Base-by-base conservation (phyloP, 2,329 filamentous ascomycete species). In the Sarocladium kiliense region DNA sequence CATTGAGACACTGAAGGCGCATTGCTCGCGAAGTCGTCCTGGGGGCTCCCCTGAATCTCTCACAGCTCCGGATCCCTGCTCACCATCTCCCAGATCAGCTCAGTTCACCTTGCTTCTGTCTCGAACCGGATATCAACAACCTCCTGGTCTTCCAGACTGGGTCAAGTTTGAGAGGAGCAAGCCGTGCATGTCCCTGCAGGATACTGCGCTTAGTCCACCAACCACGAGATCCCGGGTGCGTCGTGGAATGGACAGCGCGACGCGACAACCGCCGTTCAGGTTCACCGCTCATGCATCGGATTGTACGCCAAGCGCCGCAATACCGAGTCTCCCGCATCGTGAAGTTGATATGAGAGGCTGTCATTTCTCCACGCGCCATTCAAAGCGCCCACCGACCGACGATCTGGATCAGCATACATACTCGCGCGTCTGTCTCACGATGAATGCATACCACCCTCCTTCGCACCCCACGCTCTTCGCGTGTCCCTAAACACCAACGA, bases 321-420 rank as follows among this genome's bases (percentile, higher is more conserved):
- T 7, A 21, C 16, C 26, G 27, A 5, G 27, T 11, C n/a, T 19
- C 27, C 47, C 19, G 47, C 27, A 36, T 19, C 47, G 11, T 34
- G 16, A 51, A 51, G 27, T 51, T n/a, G 27, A 51, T 23, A 36
- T 36, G 47, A 51, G 27, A 51, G 47, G 47, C 47, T 51, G 27
- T 21, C 47, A 51, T 51, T 19, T 25, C 11, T 36, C 47, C 30
- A 21, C 26, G 27, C 23, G 47, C 19, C 26, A 21, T 18, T 14
- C 30, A 9, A 21, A 36, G 27, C 25, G 47, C 47, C 47, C n/a
- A n/a, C n/a, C n/a, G n/a, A 51, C 47, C 27, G 47, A 51, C 23
- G 7, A n/a, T 4, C 26, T 49, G 44, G 44, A 49, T 32, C 44
- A 32, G 27, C 41, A 45, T 19, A 32, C 44, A n/a, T 21, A 51